Evolutionary conservation across 2,329 filamentous ascomycete genomes (phyloP), one percentile per base, ranked within the genome.

Genomic region (Bipolaris zeicola): DNA sequence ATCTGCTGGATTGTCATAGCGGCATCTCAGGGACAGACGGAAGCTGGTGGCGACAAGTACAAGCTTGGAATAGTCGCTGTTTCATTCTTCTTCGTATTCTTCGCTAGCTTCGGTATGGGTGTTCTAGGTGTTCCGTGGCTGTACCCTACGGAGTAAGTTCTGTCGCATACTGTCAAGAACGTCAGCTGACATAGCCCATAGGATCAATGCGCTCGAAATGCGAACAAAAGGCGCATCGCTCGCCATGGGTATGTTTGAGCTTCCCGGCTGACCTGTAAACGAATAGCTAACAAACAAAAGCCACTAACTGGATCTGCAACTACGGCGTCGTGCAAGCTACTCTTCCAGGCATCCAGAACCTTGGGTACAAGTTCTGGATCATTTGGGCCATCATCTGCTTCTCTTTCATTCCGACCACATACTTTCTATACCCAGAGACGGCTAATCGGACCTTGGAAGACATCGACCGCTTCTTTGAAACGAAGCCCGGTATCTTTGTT

Each of bases 371-470:
- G 51, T 85, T 81, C 50, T 85, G 80, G 72, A 77, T 85, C 33
- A 77, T 85, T 60, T 87, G 83, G 70, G 80, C 82, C 1, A 77
- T 79, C n/a, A 78, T 83, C 64, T 84, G 83, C 71, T 81, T 79
- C 36, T 73, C 76, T 16, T 83, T 85, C 52, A 71, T 85, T 41
- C 82, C 82, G 1, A 76, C 82, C 37, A 78, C 82, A 5, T 83
- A 80, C 64, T 74, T 81, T 55, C 75, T 84, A 42, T 83, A 83
- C 52, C 83, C 83, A 0, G 83, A 85, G 67, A 85, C 84, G 0
- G 69, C 71, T 5, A 71, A 79, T 44, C 48, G 69, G 1, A 72
- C 80, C 0, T 72, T 83, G 6, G 81, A 83, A 62, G 80, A 82
- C 42, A 81, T 82, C 67, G 80, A 82, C 57, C 68, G 75, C 5